A percentile compares a stretch with the other conserved stretches of the same genome.
Conservation (phyloP, 805 yeast species). For the Nakazawaea sp. region DNA sequence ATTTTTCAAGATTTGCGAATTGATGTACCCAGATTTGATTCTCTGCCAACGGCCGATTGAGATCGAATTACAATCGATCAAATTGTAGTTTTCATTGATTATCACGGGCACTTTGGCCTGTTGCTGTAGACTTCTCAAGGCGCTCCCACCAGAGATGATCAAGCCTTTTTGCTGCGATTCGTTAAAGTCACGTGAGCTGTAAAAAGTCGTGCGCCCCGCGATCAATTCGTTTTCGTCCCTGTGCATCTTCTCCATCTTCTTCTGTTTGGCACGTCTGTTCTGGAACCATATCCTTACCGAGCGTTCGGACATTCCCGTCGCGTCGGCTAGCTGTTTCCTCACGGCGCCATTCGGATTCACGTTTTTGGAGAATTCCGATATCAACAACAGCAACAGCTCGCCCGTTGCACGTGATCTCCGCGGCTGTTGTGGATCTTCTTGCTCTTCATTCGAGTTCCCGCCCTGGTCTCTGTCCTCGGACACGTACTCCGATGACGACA, state of each 20-base stretch:
- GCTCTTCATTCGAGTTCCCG: constrained; percentile 14
- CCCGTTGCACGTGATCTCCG: constrained; percentile 40
- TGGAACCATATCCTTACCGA: constrained; percentile 94
- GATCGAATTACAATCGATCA: constrained; percentile 60
- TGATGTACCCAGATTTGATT: constrained; percentile 55
- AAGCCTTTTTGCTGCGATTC: not conserved
- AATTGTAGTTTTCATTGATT: constrained; percentile 59
- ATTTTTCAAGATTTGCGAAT: constrained; percentile 31
- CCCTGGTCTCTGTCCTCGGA: not conserved
- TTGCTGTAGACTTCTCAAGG: constrained; percentile 16
- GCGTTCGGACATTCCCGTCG: constrained; percentile 78
- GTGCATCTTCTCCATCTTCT: constrained; percentile 53
- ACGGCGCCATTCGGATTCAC: constrained; percentile 72
- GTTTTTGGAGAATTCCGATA: constrained; percentile 62
- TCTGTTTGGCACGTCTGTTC: constrained; percentile 72
- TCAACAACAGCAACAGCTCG: constrained; percentile 61
- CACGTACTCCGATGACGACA: not conserved
- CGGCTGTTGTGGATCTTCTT: constrained; percentile 13
- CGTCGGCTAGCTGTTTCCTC: constrained; percentile 60
- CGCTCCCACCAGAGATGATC: not conserved
- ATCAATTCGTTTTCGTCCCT: constrained; percentile 11
- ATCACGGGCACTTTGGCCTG: constrained; percentile 36
- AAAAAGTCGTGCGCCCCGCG: not conserved
- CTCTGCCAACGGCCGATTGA: constrained; percentile 82
- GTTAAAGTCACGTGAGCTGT: not conserved